Conservation (phyloP, 129 eudicot genomes). For the Centrapalus pauciflorus region DNA sequence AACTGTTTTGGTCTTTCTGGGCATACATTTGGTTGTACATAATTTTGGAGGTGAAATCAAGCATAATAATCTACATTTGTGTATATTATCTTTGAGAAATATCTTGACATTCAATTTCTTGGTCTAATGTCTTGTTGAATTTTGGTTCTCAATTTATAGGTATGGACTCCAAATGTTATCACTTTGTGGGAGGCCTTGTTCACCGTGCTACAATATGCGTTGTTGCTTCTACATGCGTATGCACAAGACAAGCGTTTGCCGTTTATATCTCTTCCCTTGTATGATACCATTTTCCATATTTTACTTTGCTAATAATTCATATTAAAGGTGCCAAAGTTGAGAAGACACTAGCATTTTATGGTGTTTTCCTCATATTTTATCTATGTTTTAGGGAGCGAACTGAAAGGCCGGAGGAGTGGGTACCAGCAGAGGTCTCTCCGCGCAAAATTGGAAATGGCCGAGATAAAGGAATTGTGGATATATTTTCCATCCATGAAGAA, state of each 20-base stretch:
- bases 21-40: slow-evolving; percentile 89
- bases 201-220: slow-evolving; percentile 74
- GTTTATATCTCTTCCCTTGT: slow-evolving; percentile 79
- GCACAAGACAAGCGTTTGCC: slow-evolving; percentile 98
- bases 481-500: slow-evolving; percentile 67
- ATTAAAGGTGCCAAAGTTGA: not conserved
- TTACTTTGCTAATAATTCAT: not conserved
- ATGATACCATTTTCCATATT: slow-evolving; percentile 27
- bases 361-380: not conserved
- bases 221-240: slow-evolving; percentile 84
- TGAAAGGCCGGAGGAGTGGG: slow-evolving; percentile 95
- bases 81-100: not conserved
- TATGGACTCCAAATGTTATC: slow-evolving; percentile 77
- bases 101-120: not conserved
- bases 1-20: slow-evolving; percentile 97
- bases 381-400: slow-evolving; percentile 38
- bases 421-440: slow-evolving; percentile 59
- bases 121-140: not conserved
- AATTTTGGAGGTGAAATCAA: slow-evolving; percentile 55
- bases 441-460: slow-evolving; percentile 22
- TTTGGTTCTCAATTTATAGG: slow-evolving; percentile 32
- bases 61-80: not conserved
- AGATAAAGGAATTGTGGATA: slow-evolving; percentile 45
- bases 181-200: slow-evolving; percentile 82
- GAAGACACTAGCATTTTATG: not conserved